phyloP scores from a whole-genome alignment of 345 rosid genomes.

The Eucalyptus tenuipes region DNA sequence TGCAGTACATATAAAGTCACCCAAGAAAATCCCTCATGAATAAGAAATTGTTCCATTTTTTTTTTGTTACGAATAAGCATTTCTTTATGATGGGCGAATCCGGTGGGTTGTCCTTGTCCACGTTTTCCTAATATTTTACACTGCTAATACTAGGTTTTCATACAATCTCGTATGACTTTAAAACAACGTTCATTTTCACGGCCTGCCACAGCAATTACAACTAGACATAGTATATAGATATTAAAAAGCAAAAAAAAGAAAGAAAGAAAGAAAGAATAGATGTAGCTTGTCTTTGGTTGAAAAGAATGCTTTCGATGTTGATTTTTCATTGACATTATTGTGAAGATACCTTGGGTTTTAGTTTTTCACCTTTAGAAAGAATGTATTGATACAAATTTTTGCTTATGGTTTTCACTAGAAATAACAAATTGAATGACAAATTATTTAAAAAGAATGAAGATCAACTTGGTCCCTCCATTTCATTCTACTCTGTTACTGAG shows the following conservation, averaged over 20 bases:
- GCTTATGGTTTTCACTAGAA: neutral
- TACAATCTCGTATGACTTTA: neutral
- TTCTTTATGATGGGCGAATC: neutral
- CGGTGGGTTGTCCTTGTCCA: neutral
- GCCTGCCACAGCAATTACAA: no score
- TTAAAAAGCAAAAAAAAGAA: accelerated
- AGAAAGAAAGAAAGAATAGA: no score
- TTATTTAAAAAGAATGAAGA: no score
- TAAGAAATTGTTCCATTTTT: neutral
- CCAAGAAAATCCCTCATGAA: neutral
- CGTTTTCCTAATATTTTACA: neutral
- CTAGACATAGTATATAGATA: neutral
- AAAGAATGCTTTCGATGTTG: neutral
- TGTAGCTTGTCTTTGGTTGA: neutral
- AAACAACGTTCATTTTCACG: accelerated
- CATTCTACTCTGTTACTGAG: no score
- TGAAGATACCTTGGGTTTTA: neutral
- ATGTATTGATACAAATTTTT: neutral
- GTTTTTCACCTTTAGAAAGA: neutral
- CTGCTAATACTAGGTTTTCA: neutral
- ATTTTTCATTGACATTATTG: neutral
- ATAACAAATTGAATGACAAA: neutral
- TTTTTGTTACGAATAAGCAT: neutral
- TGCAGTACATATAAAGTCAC: neutral
- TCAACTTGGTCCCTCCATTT: neutral